These are phyloP conservation scores for Eimeria maxima DNA, from an alignment of 169 alveolate species.

Conservation along the genomic window DNA sequence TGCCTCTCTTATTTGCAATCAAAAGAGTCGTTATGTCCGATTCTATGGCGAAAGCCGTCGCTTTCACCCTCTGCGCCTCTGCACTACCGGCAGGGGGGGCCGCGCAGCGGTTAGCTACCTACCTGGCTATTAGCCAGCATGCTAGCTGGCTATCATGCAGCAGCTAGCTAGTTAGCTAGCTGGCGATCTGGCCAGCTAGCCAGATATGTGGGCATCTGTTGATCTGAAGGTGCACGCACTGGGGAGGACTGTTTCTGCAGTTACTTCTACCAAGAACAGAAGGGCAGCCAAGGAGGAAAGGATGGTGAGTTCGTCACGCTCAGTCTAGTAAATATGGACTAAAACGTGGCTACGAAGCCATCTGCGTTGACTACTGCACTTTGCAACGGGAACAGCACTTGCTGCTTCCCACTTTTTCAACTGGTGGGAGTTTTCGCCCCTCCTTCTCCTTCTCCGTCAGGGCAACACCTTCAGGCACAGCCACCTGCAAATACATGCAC, in stretches of 20 bases:
- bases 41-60: not conserved
- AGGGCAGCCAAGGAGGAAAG: too few relatives aligned
- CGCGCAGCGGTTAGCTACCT: not conserved
- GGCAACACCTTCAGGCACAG: not conserved
- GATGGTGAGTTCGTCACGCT: too few relatives aligned
- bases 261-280: not conserved
- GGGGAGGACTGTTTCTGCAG: not conserved
- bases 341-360: too few relatives aligned
- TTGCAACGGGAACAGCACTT: conserved; percentile 59
- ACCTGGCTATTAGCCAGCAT: not conserved
- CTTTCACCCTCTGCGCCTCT: not conserved
- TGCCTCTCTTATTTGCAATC: not conserved
- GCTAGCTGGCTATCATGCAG: not conserved
- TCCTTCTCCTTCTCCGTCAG: not conserved
- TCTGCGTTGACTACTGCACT: not conserved
- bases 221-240: not conserved
- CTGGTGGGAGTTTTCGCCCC: not conserved
- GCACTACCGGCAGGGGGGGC: not conserved
- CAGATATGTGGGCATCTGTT: not conserved
- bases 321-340: too few relatives aligned
- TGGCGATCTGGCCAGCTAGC: too few relatives aligned
- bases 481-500: not conserved
- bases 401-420: conserved; percentile 8
- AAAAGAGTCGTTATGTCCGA: not conserved
- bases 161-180: not conserved